A percentile compares a stretch with the other conserved stretches of the same genome.
These are phyloP conservation scores for Fraxinus anomala DNA, from an alignment of 257 asterid genomes.

Conservation along the genomic window DNA sequence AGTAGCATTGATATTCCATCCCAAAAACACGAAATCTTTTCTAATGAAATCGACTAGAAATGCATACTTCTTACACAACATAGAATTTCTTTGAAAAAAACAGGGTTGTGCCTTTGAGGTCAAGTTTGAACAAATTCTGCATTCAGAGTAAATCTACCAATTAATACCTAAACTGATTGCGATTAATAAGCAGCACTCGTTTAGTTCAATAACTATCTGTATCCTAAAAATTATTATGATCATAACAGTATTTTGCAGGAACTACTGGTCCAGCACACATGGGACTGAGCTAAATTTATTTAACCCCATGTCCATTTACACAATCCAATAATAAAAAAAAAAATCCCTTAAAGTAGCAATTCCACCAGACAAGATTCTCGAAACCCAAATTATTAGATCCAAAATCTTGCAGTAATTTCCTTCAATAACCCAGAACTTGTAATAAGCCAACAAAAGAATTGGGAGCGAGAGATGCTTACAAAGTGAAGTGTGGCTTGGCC, in stretches of 20 bases:
- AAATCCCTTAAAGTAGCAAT: neutral
- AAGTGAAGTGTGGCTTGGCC: constrained; percentile 42
- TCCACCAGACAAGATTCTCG: constrained; percentile 5
- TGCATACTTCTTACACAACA: neutral
- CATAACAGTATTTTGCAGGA: neutral
- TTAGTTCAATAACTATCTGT: neutral
- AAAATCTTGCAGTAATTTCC: constrained; percentile 2
- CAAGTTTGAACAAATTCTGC: neutral
- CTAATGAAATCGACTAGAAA: constrained; percentile 12
- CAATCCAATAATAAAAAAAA: neutral
- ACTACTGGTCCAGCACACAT: neutral
- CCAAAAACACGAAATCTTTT: neutral
- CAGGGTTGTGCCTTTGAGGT: neutral
- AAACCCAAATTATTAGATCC: neutral
- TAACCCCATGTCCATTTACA: neutral
- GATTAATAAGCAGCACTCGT: neutral
- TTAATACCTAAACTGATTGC: neutral
- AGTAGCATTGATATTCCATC: constrained; percentile 1
- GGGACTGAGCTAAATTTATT: neutral
- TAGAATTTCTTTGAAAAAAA: neutral
- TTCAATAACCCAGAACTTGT: neutral
- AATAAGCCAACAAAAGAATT: constrained; percentile 11
- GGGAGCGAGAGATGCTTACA: constrained; percentile 44
- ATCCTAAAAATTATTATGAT: neutral
- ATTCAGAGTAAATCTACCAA: neutral